Evolutionary conservation across 2,329 filamentous ascomycete genomes (phyloP).

Genomic region (Zymoseptoria brevis): DNA sequence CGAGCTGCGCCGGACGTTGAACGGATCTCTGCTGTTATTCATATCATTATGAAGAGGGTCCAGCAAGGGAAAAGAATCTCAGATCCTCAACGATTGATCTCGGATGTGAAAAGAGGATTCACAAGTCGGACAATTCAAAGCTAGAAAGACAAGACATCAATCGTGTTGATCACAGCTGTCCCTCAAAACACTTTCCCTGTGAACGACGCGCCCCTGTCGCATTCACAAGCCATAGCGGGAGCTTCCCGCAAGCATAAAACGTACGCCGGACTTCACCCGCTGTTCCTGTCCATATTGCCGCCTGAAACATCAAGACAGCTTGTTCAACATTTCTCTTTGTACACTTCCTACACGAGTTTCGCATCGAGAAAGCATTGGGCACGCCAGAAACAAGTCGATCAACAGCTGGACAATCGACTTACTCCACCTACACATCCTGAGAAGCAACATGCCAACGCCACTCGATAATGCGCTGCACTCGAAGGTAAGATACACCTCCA

Average conservation of each 20-base stretch:
- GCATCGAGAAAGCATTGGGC: too few species aligned
- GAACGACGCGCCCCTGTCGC: neutral
- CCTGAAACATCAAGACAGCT: neutral
- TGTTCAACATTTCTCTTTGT: too few species aligned
- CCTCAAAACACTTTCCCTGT: neutral
- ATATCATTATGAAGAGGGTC: constrained; percentile 23
- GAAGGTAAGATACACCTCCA: constrained; percentile 26
- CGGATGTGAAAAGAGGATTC: neutral
- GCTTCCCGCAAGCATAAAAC: neutral
- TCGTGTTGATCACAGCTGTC: neutral
- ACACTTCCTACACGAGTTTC: too few species aligned
- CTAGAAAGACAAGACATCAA: neutral
- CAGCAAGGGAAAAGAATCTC: constrained; percentile 1
- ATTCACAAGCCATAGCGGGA: neutral
- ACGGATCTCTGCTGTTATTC: constrained; percentile 39
- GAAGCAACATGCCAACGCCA: constrained; percentile 40
- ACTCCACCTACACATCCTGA: too few species aligned
- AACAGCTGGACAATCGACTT: too few species aligned
- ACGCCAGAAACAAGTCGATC: too few species aligned
- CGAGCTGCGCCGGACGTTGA: constrained; percentile 34
- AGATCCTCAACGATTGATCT: neutral
- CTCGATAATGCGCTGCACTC: constrained; percentile 42
- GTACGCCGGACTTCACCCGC: neutral
- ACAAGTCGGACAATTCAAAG: neutral
- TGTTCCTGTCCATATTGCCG: neutral